These are phyloP conservation scores for Skeletonema menzelii DNA, from an alignment of 108 stramenopile genomes.

Conservation along the genomic window DNA sequence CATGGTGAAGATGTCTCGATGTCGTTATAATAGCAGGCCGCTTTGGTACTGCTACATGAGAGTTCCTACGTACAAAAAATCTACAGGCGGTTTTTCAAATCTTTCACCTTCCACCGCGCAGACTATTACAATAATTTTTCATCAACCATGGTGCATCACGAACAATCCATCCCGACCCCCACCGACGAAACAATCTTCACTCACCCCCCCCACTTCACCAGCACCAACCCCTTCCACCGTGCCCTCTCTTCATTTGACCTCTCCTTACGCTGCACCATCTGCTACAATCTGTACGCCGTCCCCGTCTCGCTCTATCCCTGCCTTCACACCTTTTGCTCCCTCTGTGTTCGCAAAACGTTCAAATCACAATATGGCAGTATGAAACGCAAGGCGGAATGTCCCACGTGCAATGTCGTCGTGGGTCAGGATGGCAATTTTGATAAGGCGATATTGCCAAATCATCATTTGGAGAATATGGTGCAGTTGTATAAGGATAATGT, in stretches of 20 bases:
- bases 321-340: conserved; percentile 62
- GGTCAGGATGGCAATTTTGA: conserved; percentile 7
- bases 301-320: conserved; percentile 52
- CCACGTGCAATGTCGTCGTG: conserved; percentile 11
- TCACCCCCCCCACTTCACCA: conserved; percentile 13
- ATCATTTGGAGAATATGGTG: conserved; percentile 13
- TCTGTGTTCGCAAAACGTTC: conserved; percentile 54
- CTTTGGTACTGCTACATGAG: too few species aligned
- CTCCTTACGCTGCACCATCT: conserved; percentile 50
- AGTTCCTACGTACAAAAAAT: too few species aligned
- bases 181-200: conserved; percentile 30
- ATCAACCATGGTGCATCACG: too few species aligned
- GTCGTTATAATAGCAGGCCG: too few species aligned
- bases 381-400: conserved; percentile 32
- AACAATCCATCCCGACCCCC: background rate
- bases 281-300: conserved; percentile 38
- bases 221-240: conserved; percentile 24
- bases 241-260: conserved; percentile 22
- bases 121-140: too few species aligned
- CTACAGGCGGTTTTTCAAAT: too few species aligned
- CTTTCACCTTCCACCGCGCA: too few species aligned
- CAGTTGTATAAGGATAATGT: too few species aligned
- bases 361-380: conserved; percentile 8
- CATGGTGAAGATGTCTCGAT: too few species aligned
- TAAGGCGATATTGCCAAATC: conserved; percentile 16